These are phyloP conservation scores for Fomitopsis serialis DNA, from an alignment of 768 basidiomycete species.

Conservation along the genomic window DNA sequence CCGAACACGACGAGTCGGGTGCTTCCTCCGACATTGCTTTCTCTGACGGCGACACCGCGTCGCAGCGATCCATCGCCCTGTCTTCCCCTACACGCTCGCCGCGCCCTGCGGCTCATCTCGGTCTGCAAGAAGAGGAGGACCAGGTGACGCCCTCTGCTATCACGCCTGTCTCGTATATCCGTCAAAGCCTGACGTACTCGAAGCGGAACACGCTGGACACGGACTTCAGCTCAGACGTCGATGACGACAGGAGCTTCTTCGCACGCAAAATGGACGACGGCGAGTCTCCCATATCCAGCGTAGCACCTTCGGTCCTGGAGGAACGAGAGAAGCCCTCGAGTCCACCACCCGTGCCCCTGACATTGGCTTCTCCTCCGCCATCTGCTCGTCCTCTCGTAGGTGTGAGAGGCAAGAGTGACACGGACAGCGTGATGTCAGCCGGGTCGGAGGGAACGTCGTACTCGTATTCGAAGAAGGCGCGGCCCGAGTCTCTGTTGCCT, in stretches of 20 bases:
- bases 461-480: conserved; percentile 53
- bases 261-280: conserved; percentile 32
- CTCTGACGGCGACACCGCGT: conserved; percentile 68
- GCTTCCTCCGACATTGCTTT: conserved; percentile 12
- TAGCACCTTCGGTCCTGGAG: conserved; percentile 40
- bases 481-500: conserved; percentile 76
- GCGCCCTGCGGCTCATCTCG: conserved; percentile 21
- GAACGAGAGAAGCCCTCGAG: conserved; percentile 26
- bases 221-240: conserved; percentile 38
- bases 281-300: conserved; percentile 49
- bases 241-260: conserved; percentile 48
- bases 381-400: conserved; percentile 20
- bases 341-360: background rate
- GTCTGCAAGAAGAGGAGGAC: conserved; percentile 7
- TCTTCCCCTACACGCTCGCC: conserved; percentile 59
- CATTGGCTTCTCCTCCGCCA: background rate
- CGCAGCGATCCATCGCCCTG: conserved; percentile 72
- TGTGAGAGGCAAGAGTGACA: conserved; percentile 41
- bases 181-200: conserved; percentile 17
- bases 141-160: conserved; percentile 13
- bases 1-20: conserved; percentile 11
- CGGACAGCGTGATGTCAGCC: conserved; percentile 51
- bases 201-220: conserved; percentile 34
- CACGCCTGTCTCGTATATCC: conserved; percentile 17
- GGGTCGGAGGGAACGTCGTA: conserved; percentile 53